phyloP scores from a whole-genome alignment of 768 basidiomycete species.

The Phaeotremella skinneri region DNA sequence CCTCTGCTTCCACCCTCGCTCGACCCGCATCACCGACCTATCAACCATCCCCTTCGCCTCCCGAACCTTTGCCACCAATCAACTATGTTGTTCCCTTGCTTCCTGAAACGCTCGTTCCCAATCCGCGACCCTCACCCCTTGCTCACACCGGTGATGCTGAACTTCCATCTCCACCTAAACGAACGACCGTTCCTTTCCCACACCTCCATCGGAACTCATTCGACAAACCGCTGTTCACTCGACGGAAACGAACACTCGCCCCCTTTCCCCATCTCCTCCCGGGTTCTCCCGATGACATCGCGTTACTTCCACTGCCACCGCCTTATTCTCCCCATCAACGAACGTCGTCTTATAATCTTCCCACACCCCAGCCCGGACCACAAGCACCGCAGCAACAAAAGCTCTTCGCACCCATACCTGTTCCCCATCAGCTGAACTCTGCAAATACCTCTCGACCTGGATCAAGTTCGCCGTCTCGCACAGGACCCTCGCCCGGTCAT shows the following conservation, averaged over 20 bases:
- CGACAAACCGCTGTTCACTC: background rate
- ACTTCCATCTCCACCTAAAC: background rate
- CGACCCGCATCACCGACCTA: slow-evolving; percentile 4
- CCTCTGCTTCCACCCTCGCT: slow-evolving; percentile 3
- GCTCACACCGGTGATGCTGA: background rate
- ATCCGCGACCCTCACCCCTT: background rate
- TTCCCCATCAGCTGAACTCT: too few relatives aligned
- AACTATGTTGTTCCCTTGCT: background rate
- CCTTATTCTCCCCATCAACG: background rate
- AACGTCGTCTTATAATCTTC: background rate
- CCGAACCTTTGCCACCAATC: background rate
- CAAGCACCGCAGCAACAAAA: too few relatives aligned
- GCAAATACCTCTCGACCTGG: background rate
- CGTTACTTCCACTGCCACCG: background rate
- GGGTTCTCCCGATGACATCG: background rate
- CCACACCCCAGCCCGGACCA: too few relatives aligned
- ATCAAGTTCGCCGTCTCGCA: background rate
- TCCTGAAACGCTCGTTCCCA: background rate
- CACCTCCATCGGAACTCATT: background rate
- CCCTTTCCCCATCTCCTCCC: background rate
- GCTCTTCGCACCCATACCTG: too few relatives aligned
- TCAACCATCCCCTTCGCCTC: slow-evolving; percentile 4
- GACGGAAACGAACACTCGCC: background rate
- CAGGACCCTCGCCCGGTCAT: background rate
- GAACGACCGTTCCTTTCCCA: background rate